Evolutionary conservation across 768 basidiomycete species (phyloP).

Genomic region (Sutorius australiensis): DNA sequence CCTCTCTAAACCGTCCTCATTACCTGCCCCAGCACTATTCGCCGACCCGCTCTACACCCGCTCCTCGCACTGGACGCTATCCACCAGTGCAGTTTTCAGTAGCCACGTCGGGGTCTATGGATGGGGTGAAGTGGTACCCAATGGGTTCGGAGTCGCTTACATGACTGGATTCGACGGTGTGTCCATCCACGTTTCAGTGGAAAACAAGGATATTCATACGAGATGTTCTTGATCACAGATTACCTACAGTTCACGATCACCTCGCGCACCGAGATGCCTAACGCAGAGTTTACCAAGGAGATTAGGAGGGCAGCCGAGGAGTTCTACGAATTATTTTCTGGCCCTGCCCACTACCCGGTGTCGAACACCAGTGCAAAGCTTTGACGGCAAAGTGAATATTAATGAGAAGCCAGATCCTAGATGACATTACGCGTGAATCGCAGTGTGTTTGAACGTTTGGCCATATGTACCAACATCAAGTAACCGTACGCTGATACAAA

Average conservation of each 20-base stretch:
- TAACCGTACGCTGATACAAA: conserved; percentile 5
- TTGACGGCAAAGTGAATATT: conserved; percentile 4
- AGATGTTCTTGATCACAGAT: conserved; percentile 40
- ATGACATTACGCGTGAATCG: neutral
- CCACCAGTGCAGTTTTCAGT: conserved; percentile 87
- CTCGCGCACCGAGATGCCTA: conserved; percentile 81
- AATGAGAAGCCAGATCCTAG: neutral
- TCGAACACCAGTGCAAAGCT: conserved; percentile 12
- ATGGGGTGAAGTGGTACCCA: conserved; percentile 94
- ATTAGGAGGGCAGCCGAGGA: conserved; percentile 65
- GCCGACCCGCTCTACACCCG: conserved; percentile 69
- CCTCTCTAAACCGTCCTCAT: conserved; percentile 58
- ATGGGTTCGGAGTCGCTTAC: conserved; percentile 94
- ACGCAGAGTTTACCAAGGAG: conserved; percentile 67
- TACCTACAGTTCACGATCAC: conserved; percentile 85
- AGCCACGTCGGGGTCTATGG: conserved; percentile 82
- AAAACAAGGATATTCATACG: conserved; percentile 2
- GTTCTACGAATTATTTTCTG: conserved; percentile 55
- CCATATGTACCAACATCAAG: neutral
- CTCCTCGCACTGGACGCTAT: conserved; percentile 81
- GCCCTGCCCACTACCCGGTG: neutral
- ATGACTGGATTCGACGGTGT: conserved; percentile 83
- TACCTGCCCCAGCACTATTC: conserved; percentile 67
- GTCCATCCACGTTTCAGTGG: conserved; percentile 14
- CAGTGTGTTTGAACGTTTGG: neutral